Evolutionary conservation across 225 moss, liverwort and hornwort genomes (phyloP), one percentile per base, ranked within the genome.

Genomic region (Pseudisothecium myosuroides): DNA sequence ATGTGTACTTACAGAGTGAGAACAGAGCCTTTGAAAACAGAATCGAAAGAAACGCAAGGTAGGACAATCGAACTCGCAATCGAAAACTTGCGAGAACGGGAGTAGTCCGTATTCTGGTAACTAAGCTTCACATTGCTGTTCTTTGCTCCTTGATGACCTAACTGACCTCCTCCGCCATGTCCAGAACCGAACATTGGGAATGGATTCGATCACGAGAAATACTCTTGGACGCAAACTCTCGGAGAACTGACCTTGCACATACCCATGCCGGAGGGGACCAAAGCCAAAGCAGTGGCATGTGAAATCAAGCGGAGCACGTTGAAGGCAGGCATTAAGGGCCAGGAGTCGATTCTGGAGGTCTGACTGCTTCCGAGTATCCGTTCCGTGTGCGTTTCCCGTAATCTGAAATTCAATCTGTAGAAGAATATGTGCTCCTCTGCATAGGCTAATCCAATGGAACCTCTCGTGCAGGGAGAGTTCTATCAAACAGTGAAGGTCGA

Each of bases 181-280:
- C 87, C 97, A 98, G 98, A 80, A 36, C 98, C 98, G 39, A 99
- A 97, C 80, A 64, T 90, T 41, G 97, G 98, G n/a, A 99, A 99
- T 87, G 98, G 98, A 82, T 96, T 84, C 83, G 98, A 99, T 82
- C 90, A 94, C 56, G 92, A 92, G 67, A 95, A 94, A 63, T 99
- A 99, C 87, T 91, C 92, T 39, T 99, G 98, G 98, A 93, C 95
- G 63, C 98, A 99, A 88, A 95, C 95, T 26, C 95, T 99, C 27
- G 91, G 95, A 43, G 98, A 99, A 92, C 62, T 95, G 67, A 95
- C 98, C 36, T 81, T 99, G 67, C 92, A 93, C 80, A 91, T 99
- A 23, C 89, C 93, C 82, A 79, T 97, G 64, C 94, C 97, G 49
- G 90, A 91, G 22, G 95, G 96, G 16, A 96, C 95, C 28, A 99